These are phyloP conservation scores for Claviceps arundinis DNA, from an alignment of 2,329 filamentous ascomycete species.

Conservation along the genomic window DNA sequence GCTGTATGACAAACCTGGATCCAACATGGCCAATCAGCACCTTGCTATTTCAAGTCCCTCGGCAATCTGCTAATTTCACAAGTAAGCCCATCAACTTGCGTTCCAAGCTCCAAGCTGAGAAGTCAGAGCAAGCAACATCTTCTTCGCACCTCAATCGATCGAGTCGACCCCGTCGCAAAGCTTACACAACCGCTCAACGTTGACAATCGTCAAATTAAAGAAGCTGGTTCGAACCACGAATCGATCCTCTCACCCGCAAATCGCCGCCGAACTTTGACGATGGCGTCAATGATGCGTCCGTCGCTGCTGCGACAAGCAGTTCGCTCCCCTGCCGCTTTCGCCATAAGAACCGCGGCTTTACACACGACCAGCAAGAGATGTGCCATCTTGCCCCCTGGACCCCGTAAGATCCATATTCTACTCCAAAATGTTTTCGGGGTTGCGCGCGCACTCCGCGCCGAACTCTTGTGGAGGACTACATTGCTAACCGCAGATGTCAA, in stretches of 20 bases:
- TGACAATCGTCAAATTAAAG: neutral
- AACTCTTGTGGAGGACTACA: neutral
- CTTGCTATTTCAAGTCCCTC: slow-evolving; percentile 34
- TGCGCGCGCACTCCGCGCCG: neutral
- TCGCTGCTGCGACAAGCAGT: slow-evolving; percentile 40
- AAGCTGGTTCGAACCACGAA: neutral
- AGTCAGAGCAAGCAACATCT: neutral
- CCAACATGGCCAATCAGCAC: slow-evolving; percentile 28
- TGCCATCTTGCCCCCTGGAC: slow-evolving; percentile 74
- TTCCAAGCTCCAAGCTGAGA: slow-evolving; percentile 8
- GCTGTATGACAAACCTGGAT: slow-evolving; percentile 15
- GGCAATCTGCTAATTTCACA: slow-evolving; percentile 25
- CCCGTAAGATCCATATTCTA: slow-evolving; percentile 48
- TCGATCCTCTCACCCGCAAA: neutral
- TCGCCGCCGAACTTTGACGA: slow-evolving; percentile 13
- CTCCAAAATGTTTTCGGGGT: neutral
- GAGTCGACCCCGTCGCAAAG: neutral
- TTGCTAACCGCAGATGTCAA: slow-evolving; percentile 27
- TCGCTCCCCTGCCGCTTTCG: slow-evolving; percentile 18
- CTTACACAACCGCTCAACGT: neutral
- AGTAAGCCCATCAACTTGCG: neutral
- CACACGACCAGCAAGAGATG: slow-evolving; percentile 64
- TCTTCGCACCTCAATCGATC: neutral
- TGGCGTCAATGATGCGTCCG: slow-evolving; percentile 45
- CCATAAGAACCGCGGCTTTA: slow-evolving; percentile 60